phyloP scores from a whole-genome alignment of 495 filamentous ascomycete species.

The Friedmanniomyces endolithicus region DNA sequence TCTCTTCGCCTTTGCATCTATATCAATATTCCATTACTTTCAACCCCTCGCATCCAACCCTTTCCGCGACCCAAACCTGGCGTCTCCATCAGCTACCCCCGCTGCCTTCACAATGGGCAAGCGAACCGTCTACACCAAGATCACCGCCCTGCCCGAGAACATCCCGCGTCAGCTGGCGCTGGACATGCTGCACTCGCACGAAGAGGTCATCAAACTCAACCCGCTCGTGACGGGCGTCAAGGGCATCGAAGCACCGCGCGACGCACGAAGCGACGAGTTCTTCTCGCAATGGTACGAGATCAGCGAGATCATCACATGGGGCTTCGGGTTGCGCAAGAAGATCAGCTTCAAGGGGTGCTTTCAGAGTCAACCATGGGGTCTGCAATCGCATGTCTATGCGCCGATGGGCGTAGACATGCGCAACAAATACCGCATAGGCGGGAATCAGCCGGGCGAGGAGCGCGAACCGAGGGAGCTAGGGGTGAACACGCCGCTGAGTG shows the following conservation, averaged over 20 bases:
- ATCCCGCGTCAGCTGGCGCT: slow-evolving; percentile 31
- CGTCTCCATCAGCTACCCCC: background rate
- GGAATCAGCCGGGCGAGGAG: slow-evolving; percentile 30
- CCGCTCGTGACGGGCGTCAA: slow-evolving; percentile 26
- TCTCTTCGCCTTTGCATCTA: no score
- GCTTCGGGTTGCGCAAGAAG: slow-evolving; percentile 28
- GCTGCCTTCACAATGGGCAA: slow-evolving; percentile 20
- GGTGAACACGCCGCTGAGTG: slow-evolving; percentile 26
- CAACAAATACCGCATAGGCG: slow-evolving; percentile 28
- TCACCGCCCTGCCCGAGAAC: slow-evolving; percentile 29
- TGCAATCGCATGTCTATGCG: slow-evolving; percentile 30
- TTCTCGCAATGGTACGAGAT: slow-evolving; percentile 32
- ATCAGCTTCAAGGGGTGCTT: slow-evolving; percentile 31
- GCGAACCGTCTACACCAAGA: slow-evolving; percentile 28
- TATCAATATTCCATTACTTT: background rate
- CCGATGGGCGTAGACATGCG: slow-evolving; percentile 27
- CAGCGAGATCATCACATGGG: slow-evolving; percentile 27
- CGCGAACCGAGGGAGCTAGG: slow-evolving; percentile 26
- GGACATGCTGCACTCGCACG: slow-evolving; percentile 30
- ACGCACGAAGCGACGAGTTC: slow-evolving; percentile 28
- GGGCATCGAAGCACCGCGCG: slow-evolving; percentile 28
- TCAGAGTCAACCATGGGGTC: slow-evolving; percentile 30
- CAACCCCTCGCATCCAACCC: background rate
- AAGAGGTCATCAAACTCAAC: slow-evolving; percentile 31
- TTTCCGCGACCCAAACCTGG: background rate